A percentile compares a stretch with the other conserved stretches of the same genome.
Evolutionary conservation across 169 alveolate genomes (phyloP).

Genomic region (Theileria annulata): DNA sequence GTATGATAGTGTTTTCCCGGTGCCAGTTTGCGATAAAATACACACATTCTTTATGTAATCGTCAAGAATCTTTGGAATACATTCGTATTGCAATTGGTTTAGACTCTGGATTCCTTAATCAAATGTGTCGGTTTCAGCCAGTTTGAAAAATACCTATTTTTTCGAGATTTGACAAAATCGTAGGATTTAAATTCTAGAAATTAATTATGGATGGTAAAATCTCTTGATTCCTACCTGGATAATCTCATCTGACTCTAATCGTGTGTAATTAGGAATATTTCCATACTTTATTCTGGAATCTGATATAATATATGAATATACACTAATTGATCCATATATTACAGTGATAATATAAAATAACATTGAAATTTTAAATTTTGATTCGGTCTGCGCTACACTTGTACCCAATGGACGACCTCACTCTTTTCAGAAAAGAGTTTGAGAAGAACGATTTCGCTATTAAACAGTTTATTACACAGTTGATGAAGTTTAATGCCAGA

Average conservation of each 20-base stretch:
- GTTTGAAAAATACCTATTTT: conserved; percentile 2
- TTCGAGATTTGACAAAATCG: conserved; percentile 10
- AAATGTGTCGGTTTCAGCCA: background rate
- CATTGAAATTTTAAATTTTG: conserved; percentile 32
- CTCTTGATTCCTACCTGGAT: conserved; percentile 3
- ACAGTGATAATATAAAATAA: background rate
- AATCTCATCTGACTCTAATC: background rate
- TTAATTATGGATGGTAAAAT: background rate
- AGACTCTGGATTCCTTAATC: conserved; percentile 14
- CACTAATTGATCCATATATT: background rate
- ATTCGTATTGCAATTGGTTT: conserved; percentile 23
- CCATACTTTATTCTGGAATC: conserved; percentile 5
- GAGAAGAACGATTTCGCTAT: conserved; percentile 45
- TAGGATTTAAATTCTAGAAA: conserved; percentile 1
- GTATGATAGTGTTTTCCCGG: conserved; percentile 90
- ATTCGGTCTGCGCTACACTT: conserved; percentile 72
- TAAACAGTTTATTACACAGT: conserved; percentile 49
- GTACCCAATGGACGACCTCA: conserved; percentile 65
- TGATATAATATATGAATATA: background rate
- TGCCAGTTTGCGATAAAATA: conserved; percentile 81
- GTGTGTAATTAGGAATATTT: conserved; percentile 1
- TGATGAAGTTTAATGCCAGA: conserved; percentile 48
- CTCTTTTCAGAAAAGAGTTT: conserved; percentile 48
- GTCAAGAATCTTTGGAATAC: conserved; percentile 24
- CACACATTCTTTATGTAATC: conserved; percentile 30